These are phyloP conservation scores for Heterobasidion irregulare DNA, from an alignment of 1,284 basidiomycete species.

Conservation along the genomic window DNA sequence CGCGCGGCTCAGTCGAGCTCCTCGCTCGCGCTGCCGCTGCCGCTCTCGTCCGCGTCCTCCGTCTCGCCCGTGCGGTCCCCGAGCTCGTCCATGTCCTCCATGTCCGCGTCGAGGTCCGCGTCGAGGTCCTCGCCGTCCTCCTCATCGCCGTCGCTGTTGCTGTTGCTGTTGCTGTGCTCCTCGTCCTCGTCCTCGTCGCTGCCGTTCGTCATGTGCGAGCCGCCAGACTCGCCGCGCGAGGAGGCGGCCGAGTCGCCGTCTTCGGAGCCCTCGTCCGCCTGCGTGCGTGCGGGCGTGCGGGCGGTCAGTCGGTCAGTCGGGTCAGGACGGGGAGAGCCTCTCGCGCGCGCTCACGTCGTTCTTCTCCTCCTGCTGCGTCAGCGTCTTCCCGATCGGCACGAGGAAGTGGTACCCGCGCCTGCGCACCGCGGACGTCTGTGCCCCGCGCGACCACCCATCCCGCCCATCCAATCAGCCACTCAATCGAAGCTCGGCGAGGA, in stretches of 20 bases:
- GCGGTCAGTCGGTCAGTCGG: slow-evolving; percentile 1
- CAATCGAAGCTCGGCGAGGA: background rate
- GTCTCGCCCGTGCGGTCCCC: slow-evolving; percentile 23
- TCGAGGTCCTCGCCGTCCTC: slow-evolving; percentile 45
- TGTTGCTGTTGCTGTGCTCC: slow-evolving; percentile 24
- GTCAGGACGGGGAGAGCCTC: background rate
- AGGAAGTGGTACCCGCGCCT: slow-evolving; percentile 61
- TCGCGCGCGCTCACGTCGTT: slow-evolving; percentile 52
- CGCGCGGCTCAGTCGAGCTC: no score
- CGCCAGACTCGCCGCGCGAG: slow-evolving; percentile 8
- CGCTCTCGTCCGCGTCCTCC: slow-evolving; percentile 31
- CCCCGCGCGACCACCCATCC: background rate
- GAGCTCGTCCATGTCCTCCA: slow-evolving; percentile 67
- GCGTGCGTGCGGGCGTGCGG: background rate
- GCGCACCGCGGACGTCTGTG: slow-evolving; percentile 48
- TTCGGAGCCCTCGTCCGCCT: slow-evolving; percentile 43
- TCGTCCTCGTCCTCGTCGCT: slow-evolving; percentile 35
- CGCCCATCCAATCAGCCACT: background rate
- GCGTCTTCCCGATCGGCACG: slow-evolving; percentile 61
- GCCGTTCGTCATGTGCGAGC: slow-evolving; percentile 25
- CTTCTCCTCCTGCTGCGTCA: slow-evolving; percentile 74
- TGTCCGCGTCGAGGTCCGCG: slow-evolving; percentile 59
- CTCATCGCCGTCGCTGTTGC: slow-evolving; percentile 24
- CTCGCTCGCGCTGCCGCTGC: background rate
- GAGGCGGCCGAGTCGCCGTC: slow-evolving; percentile 37